phyloP scores from a whole-genome alignment of 257 asterid genomes.

The Coffea eugenioides region DNA sequence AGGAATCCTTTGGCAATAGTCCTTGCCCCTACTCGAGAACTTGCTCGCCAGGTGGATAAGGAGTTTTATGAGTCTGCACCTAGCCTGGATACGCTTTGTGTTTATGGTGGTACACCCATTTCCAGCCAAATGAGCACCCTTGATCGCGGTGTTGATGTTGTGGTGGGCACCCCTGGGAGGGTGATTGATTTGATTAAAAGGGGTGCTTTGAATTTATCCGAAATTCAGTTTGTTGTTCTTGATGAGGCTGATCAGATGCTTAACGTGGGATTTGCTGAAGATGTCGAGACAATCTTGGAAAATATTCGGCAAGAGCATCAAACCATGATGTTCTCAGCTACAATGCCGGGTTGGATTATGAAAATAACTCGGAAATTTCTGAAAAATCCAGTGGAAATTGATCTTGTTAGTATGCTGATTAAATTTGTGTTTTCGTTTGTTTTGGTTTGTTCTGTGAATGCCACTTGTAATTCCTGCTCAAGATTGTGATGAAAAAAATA shows the following conservation, averaged over 20 bases:
- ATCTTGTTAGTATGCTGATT: constrained; percentile 60
- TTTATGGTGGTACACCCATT: constrained; percentile 89
- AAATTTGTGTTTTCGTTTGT: background rate
- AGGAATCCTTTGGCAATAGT: constrained; percentile 73
- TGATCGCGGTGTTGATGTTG: constrained; percentile 74
- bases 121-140: constrained; percentile 77
- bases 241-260: constrained; percentile 99
- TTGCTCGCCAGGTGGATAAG: constrained; percentile 87
- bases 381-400: constrained; percentile 69
- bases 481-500: background rate
- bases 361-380: constrained; percentile 79
- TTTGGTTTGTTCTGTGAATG: background rate
- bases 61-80: constrained; percentile 82
- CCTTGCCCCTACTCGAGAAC: constrained; percentile 96
- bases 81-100: constrained; percentile 72
- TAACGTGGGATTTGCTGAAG: constrained; percentile 96
- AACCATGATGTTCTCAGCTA: constrained; percentile 98
- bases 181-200: constrained; percentile 86
- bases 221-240: constrained; percentile 78
- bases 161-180: constrained; percentile 96
- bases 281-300: constrained; percentile 81
- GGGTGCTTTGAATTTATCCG: constrained; percentile 65
- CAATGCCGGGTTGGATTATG: constrained; percentile 93
- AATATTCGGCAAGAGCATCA: constrained; percentile 77
- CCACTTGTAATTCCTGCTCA: background rate